A percentile compares a stretch with the other conserved stretches of the same genome.
Conservation (phyloP, 306 rosid genomes). For the Prosopis cineraria region DNA sequence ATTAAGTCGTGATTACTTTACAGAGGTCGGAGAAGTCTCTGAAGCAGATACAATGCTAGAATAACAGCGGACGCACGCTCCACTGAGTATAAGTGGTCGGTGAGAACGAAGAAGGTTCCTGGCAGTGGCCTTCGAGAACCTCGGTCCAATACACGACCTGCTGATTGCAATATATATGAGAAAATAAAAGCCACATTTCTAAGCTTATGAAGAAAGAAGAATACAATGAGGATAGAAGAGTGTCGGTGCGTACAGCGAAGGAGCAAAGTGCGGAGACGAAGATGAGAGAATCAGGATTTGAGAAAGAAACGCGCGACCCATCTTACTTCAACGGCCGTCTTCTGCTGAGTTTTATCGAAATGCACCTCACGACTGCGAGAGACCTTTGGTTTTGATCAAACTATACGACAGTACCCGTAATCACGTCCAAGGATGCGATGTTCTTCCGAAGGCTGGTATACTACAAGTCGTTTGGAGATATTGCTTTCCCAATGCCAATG, state of each 20-base stretch:
- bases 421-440: background rate
- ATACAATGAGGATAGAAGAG: background rate
- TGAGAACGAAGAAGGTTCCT: conserved; percentile 40
- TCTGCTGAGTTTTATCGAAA: background rate
- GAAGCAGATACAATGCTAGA: conserved; percentile 48
- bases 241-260: conserved; percentile 43
- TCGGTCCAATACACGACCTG: conserved; percentile 51
- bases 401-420: background rate
- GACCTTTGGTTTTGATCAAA: background rate
- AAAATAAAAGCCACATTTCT: conserved; percentile 10
- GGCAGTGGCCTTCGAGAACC: conserved; percentile 14
- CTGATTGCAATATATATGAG: conserved; percentile 12
- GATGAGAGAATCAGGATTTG: conserved; percentile 51
- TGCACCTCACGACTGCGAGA: background rate
- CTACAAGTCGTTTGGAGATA: background rate
- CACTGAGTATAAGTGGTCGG: background rate
- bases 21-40: conserved; percentile 48
- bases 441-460: background rate
- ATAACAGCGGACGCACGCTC: conserved; percentile 47
- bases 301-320: conserved; percentile 58
- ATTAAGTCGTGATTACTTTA: conserved; percentile 50
- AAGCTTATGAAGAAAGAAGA: background rate
- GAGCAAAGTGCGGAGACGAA: conserved; percentile 43
- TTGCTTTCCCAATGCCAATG: background rate
- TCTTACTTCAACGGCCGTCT: conserved; percentile 26